Evolutionary conservation across 139 green algal species (phyloP), one percentile per base, ranked within the genome.

Genomic region (Yamagishiella unicocca): DNA sequence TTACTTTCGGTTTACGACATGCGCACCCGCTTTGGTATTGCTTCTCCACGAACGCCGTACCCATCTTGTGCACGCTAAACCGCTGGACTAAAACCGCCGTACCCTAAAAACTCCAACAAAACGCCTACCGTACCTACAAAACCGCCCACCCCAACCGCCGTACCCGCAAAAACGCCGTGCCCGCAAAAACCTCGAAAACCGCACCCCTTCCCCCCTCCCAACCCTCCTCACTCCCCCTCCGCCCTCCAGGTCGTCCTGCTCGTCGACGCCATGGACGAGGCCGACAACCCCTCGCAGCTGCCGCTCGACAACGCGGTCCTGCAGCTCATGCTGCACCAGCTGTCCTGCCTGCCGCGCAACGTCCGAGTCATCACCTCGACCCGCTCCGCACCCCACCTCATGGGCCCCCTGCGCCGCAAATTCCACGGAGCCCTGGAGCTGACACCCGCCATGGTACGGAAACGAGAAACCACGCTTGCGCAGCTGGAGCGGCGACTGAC

Each of bases 291-390:
- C 40, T 75, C 79, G 61, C 79, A 85, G 79, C 61, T 85, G 58
- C 79, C 79, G 9, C 79, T 85, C 24, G 79, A 85, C 58, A 85
- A 85, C 61, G 6, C 40, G 27, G 58, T 85, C n/a, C 62, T 85
- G 79, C 79, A 85, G 29, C 79, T 85, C 61, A 85, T 85, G 79
- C 79, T 85, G 40, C 79, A 85, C 79, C 79, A 85, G 79, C 79
- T 85, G 7, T 61, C 79, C 40, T 76, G 61, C 40, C 79, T 85
- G 79, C 79, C 79, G 22, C 79, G 79, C 79, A 85, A 85, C 79
- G 79, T 85, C 22, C 61, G 61, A 10, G 29, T 85, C 58, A 75
- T 85, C 61, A 85, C 79, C 22, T 76, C 61, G 4, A 85, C 79
- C 19, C 79, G 79, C 42, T 85, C 79, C 61, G 61, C 79, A 61